phyloP scores from a whole-genome alignment of 306 rosid species.

The Hippophae tibetana region DNA sequence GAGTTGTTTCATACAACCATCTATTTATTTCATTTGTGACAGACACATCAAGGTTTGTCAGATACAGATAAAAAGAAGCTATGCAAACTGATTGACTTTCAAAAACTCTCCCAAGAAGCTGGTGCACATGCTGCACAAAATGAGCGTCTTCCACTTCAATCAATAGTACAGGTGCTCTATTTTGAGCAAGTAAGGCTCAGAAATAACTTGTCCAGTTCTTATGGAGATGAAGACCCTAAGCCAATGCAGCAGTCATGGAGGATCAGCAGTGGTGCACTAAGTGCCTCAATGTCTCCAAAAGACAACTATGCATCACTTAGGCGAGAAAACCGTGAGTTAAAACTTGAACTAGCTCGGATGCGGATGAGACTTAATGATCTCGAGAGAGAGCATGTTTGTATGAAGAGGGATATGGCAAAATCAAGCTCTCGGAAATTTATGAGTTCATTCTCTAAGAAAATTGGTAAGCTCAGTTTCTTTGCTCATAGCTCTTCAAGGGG shows the following conservation, averaged over 20 bases:
- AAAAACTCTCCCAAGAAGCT: slow-evolving; percentile 91
- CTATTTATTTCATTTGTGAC: slow-evolving; percentile 8
- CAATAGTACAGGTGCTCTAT: slow-evolving; percentile 90
- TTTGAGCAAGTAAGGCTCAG: slow-evolving; percentile 89
- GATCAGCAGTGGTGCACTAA: slow-evolving; percentile 88
- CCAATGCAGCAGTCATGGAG: slow-evolving; percentile 93
- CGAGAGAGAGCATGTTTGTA: slow-evolving; percentile 94
- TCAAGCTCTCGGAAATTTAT: slow-evolving; percentile 79
- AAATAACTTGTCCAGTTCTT: slow-evolving; percentile 56
- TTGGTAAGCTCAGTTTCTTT: slow-evolving; percentile 64
- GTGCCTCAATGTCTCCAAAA: slow-evolving; percentile 98
- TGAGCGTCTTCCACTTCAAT: slow-evolving; percentile 92
- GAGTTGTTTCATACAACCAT: neutral
- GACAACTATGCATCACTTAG: slow-evolving; percentile 95
- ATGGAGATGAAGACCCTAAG: slow-evolving; percentile 68
- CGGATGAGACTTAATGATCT: slow-evolving; percentile 92
- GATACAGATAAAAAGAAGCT: slow-evolving; percentile 78
- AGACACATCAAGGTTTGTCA: slow-evolving; percentile 88
- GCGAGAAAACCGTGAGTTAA: slow-evolving; percentile 95
- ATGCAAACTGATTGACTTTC: slow-evolving; percentile 82
- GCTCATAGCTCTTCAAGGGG: slow-evolving; percentile 79
- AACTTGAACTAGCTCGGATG: slow-evolving; percentile 80
- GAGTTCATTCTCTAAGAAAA: slow-evolving; percentile 79
- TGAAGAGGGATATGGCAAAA: slow-evolving; percentile 94
- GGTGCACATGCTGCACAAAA: slow-evolving; percentile 99